Evolutionary conservation across 495 filamentous ascomycete species (phyloP).

Genomic region (Penicillium canescens): DNA sequence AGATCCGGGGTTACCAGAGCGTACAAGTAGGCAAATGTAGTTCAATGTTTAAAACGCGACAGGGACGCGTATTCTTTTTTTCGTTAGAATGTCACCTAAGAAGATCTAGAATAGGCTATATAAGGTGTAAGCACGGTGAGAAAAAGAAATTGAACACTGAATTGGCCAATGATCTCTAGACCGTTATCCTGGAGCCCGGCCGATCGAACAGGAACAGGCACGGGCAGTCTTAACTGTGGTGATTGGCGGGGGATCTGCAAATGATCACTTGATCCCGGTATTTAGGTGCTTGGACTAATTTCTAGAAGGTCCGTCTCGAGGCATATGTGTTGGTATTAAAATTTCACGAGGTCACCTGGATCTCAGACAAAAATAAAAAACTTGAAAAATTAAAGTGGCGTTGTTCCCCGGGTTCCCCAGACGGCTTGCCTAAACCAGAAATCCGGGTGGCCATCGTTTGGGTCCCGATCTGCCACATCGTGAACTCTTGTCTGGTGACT

Average conservation of each 20-base stretch:
- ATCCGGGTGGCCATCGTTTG: slow-evolving; percentile 1
- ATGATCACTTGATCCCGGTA: slow-evolving; percentile 1
- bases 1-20: not conserved
- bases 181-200: not conserved
- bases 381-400: slow-evolving; percentile 3
- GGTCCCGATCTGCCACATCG: slow-evolving; percentile 1
- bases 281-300: not conserved
- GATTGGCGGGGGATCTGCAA: not conserved
- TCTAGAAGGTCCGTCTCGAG: slow-evolving; percentile 4
- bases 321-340: not conserved
- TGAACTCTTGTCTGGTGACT: slow-evolving; percentile 2
- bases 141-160: not conserved
- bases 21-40: too few relatives aligned
- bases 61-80: not conserved
- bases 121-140: too few relatives aligned
- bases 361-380: not conserved
- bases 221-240: not conserved
- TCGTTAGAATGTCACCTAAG: not conserved
- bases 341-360: not conserved
- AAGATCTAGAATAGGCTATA: too few relatives aligned
- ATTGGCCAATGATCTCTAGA: slow-evolving; percentile 3
- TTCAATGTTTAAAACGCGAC: too few relatives aligned
- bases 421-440: slow-evolving; percentile 7
- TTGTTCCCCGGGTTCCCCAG: slow-evolving; percentile 7
- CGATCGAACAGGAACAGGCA: slow-evolving; percentile 4